Conservation (phyloP, 2,329 filamentous ascomycete species). For the Botryotinia calthae region DNA sequence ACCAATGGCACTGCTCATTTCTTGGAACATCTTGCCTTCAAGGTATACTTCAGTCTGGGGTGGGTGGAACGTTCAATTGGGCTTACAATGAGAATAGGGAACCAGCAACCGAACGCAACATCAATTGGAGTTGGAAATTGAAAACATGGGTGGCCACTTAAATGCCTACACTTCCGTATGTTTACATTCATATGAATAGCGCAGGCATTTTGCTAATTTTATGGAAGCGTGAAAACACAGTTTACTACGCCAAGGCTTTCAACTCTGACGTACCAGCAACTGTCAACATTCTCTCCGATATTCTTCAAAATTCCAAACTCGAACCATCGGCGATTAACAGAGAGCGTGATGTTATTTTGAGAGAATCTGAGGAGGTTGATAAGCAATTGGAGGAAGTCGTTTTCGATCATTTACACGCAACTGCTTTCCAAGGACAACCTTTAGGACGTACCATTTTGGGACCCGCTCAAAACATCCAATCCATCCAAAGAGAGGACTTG, state of each 20-base stretch:
- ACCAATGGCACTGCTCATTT: constrained; percentile 99
- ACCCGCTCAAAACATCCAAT: constrained; percentile 96
- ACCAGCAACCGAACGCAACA: constrained; percentile 92
- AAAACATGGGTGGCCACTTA: constrained; percentile 99
- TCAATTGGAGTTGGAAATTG: constrained; percentile 98
- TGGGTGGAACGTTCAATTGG: constrained; percentile 8
- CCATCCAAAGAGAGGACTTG: constrained; percentile 88
- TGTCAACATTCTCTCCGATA: constrained; percentile 98
- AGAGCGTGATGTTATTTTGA: constrained; percentile 96
- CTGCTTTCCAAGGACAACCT: constrained; percentile 93
- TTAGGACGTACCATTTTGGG: constrained; percentile 97
- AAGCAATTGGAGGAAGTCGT: constrained; percentile 99
- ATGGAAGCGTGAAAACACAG: constrained; percentile 89
- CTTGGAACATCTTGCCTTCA: constrained; percentile 99
- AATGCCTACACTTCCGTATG: constrained; percentile 99
- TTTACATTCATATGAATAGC: constrained; percentile 34
- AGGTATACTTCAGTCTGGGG: constrained; percentile 57
- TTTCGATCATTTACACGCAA: constrained; percentile 98
- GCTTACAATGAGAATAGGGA: constrained; percentile 55
- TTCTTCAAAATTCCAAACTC: constrained; percentile 98
- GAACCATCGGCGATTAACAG: constrained; percentile 90
- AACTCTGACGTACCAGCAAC: constrained; percentile 95
- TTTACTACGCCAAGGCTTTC: constrained; percentile 99
- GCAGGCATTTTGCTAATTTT: constrained; percentile 25
- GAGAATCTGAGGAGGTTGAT: constrained; percentile 99